Conservation (phyloP, 345 rosid genomes). For the Arabidopsis arenosa region DNA sequence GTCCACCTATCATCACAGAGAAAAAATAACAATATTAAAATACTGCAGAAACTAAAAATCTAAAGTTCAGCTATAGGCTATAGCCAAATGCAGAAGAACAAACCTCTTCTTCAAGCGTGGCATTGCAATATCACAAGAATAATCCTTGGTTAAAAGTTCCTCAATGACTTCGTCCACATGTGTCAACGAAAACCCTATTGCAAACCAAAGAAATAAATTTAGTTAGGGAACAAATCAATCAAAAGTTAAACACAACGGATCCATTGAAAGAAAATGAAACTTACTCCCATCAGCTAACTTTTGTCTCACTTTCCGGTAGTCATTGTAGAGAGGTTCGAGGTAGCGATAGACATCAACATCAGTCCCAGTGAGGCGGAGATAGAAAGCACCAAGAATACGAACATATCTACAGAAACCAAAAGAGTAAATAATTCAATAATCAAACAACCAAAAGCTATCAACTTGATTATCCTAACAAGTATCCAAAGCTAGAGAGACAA, state of each 20-base stretch:
- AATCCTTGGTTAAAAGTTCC: conserved; percentile 82
- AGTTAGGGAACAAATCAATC: conserved; percentile 15
- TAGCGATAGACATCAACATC: conserved; percentile 81
- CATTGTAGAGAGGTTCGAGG: conserved; percentile 84
- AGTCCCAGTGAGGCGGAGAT: conserved; percentile 81
- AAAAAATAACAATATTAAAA: conserved; percentile 13
- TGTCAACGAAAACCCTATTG: conserved; percentile 60
- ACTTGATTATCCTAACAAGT: no score
- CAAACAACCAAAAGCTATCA: background rate
- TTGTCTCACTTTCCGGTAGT: conserved; percentile 78
- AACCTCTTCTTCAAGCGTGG: conserved; percentile 92
- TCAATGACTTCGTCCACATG: conserved; percentile 92
- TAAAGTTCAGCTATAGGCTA: background rate
- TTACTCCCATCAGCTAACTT: conserved; percentile 74
- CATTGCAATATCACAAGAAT: conserved; percentile 86
- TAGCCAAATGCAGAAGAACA: background rate
- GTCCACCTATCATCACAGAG: conserved; percentile 59
- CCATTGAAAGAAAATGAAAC: conserved; percentile 26
- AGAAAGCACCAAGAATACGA: conserved; percentile 88
- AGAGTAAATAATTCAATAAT: conserved; percentile 2
- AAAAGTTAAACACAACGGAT: background rate
- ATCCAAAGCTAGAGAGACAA: no score
- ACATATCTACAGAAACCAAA: conserved; percentile 61
- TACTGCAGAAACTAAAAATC: conserved; percentile 6
- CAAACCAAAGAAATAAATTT: background rate